Evolutionary conservation across 139 green algal genomes (phyloP).

Genomic region (Micractinium conductrix): DNA sequence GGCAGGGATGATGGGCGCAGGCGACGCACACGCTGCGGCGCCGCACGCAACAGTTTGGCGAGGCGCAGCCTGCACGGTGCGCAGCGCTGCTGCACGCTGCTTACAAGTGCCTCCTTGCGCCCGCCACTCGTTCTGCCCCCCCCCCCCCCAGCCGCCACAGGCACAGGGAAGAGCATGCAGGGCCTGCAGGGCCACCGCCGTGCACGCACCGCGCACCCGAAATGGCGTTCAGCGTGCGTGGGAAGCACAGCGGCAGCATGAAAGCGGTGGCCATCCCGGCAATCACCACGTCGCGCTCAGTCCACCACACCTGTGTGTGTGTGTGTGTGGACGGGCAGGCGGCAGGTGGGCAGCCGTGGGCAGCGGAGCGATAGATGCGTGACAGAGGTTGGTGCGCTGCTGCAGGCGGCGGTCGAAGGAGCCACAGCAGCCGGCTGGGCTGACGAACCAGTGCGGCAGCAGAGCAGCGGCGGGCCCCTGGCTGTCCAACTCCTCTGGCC

Average conservation of each 20-base stretch:
- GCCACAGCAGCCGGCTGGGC: too few species aligned
- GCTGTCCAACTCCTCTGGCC: too few species aligned
- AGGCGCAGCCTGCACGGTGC: background rate
- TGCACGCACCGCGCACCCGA: background rate
- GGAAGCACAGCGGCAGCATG: slow-evolving; percentile 71
- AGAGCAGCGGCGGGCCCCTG: too few species aligned
- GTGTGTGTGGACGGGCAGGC: background rate
- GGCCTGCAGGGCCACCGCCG: background rate
- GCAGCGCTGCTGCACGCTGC: too few species aligned
- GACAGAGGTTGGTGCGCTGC: too few species aligned
- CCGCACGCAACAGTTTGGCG: background rate
- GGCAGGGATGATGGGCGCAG: background rate
- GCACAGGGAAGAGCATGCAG: background rate
- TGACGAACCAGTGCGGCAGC: too few species aligned
- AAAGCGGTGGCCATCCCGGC: slow-evolving; percentile 26
- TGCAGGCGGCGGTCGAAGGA: too few species aligned
- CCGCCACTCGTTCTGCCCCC: background rate
- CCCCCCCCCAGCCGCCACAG: background rate
- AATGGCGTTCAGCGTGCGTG: slow-evolving; percentile 38
- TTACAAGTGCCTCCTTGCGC: background rate
- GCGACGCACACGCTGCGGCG: background rate
- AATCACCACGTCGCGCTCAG: slow-evolving; percentile 45
- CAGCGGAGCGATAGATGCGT: too few species aligned
- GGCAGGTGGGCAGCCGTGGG: background rate
- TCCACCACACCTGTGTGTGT: slow-evolving; percentile 8